Evolutionary conservation across 2,329 filamentous ascomycete species (phyloP).

Genomic region (Ophiostoma ulmi): DNA sequence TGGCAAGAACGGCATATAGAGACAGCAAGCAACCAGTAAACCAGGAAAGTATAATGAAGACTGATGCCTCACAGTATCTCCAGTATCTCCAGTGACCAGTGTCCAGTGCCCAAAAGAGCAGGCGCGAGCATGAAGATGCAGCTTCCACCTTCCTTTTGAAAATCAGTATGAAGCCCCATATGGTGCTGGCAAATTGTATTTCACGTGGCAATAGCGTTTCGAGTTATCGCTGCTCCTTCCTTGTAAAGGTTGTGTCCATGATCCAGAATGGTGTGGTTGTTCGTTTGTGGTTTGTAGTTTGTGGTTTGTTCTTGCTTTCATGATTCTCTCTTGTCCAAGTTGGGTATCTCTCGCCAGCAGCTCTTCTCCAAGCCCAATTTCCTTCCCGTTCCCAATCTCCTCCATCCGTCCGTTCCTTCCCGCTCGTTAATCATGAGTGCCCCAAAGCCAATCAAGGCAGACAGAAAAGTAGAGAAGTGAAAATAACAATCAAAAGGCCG

Average conservation of each 20-base stretch:
- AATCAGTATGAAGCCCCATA: no score
- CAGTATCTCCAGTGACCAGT: not conserved
- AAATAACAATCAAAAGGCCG: not conserved
- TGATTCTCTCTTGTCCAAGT: conserved; percentile 13
- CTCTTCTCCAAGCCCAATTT: conserved; percentile 3
- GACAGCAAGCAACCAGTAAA: not conserved
- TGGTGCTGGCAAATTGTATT: not conserved
- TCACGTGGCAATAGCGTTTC: conserved; percentile 5
- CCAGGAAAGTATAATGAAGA: not conserved
- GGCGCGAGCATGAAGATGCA: not conserved
- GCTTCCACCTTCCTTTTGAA: not conserved
- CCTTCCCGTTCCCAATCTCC: conserved; percentile 4
- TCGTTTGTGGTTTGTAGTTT: not conserved
- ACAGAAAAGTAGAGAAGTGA: not conserved
- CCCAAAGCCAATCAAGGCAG: conserved; percentile 15
- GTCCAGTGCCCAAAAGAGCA: not conserved
- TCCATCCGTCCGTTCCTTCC: not conserved
- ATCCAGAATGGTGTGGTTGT: not conserved
- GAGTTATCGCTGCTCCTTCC: not conserved
- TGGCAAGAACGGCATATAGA: not conserved
- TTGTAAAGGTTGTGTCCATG: not conserved
- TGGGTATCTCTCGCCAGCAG: not conserved
- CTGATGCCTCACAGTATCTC: not conserved
- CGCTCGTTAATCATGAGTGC: not conserved
- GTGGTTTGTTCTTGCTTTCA: conserved; percentile 1